Conservation (phyloP, 306 rosid species). For the Medicago truncatula region DNA sequence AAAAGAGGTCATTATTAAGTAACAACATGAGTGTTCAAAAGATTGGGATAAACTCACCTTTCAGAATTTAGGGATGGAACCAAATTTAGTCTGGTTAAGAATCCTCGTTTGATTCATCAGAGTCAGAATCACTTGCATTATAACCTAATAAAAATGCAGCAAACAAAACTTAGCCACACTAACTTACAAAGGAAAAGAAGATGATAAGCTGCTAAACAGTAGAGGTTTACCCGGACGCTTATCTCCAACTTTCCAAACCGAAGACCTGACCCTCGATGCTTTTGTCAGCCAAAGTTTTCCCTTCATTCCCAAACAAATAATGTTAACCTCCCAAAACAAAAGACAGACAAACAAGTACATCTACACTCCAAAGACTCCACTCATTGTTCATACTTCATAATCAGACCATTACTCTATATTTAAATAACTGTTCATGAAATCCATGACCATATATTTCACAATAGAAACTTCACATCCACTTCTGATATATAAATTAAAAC, state of each 20-base stretch:
- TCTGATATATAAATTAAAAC: constrained; percentile 24
- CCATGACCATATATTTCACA: constrained; percentile 31
- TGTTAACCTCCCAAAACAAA: constrained; percentile 32
- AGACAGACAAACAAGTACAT: constrained; percentile 23
- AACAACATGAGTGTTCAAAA: neutral
- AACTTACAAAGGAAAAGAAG: constrained; percentile 5
- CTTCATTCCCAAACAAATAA: constrained; percentile 52
- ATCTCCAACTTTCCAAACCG: constrained; percentile 89
- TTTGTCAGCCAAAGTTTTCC: constrained; percentile 88
- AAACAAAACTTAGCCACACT: constrained; percentile 14
- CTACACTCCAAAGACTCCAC: constrained; percentile 34
- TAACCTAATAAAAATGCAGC: constrained; percentile 60
- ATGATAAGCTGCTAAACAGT: constrained; percentile 7
- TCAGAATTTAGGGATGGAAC: constrained; percentile 23
- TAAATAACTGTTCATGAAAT: constrained; percentile 35
- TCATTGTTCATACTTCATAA: constrained; percentile 13
- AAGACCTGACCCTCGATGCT: constrained; percentile 83
- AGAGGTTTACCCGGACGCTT: constrained; percentile 81
- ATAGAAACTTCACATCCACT: constrained; percentile 11
- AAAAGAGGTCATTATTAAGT: constrained; percentile 18
- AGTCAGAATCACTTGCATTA: constrained; percentile 97
- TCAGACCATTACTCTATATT: constrained; percentile 27
- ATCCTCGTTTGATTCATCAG: constrained; percentile 73
- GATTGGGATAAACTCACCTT: constrained; percentile 47
- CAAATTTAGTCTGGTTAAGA: constrained; percentile 47